Conservation (phyloP, 148 eudicot genomes). For the Arctostaphylos glauca region DNA sequence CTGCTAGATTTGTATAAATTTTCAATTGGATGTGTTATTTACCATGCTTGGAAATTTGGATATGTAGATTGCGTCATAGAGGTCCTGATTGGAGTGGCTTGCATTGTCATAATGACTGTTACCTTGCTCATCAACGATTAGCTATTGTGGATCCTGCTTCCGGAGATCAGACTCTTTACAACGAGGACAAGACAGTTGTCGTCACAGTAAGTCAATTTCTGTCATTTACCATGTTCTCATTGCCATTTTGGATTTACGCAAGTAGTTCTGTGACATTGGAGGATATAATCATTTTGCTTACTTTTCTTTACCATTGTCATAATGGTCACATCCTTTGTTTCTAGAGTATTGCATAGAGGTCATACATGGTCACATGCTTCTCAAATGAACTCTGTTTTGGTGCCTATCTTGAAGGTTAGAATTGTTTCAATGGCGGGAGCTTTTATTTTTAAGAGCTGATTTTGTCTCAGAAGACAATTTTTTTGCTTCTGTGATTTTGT, state of each 20-base stretch:
- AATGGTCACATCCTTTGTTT: not conserved
- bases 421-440: not conserved
- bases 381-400: not conserved
- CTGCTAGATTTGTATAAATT: not conserved
- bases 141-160: slow-evolving; percentile 97
- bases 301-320: not conserved
- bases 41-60: not conserved
- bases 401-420: not conserved
- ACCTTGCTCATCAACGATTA: slow-evolving; percentile 95
- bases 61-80: slow-evolving; percentile 80
- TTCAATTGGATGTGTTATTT: not conserved
- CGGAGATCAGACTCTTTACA: slow-evolving; percentile 95
- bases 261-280: not conserved
- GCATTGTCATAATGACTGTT: slow-evolving; percentile 74
- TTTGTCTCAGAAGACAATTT: not conserved
- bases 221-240: not conserved
- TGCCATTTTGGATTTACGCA: not conserved
- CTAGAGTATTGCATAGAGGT: not conserved
- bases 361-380: not conserved
- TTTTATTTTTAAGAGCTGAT: not conserved
- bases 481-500: not conserved
- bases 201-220: slow-evolving; percentile 68
- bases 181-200: slow-evolving; percentile 81
- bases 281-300: not conserved
- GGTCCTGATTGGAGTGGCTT: slow-evolving; percentile 99